Conservation (phyloP, 345 rosid species). For the Streptanthus diversifolius region DNA sequence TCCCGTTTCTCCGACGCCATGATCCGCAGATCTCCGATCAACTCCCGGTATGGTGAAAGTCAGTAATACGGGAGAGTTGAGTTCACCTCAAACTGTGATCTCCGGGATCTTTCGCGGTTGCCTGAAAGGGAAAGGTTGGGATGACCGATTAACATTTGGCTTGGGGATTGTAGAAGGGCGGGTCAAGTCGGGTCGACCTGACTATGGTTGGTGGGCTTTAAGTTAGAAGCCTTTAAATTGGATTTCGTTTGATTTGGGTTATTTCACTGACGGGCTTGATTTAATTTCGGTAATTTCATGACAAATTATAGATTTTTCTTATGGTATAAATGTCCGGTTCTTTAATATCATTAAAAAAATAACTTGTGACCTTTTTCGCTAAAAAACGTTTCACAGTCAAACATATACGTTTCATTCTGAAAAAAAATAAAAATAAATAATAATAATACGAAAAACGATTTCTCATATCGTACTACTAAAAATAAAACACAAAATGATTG, state of each 20-base stretch:
- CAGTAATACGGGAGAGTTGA: neutral
- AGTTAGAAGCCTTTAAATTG: constrained; percentile 50
- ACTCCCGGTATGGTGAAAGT: neutral
- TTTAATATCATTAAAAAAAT: no score
- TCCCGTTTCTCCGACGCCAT: constrained; percentile 23
- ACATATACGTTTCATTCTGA: no score
- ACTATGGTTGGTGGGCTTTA: constrained; percentile 49
- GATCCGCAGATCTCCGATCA: constrained; percentile 22
- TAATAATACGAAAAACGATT: no score
- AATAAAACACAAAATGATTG: neutral
- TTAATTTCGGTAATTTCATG: neutral
- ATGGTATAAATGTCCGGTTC: neutral
- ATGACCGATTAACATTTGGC: neutral
- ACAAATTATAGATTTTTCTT: neutral
- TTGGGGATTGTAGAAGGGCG: constrained; percentile 60
- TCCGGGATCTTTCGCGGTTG: constrained; percentile 56
- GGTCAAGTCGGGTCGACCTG: constrained; percentile 29
- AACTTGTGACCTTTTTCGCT: no score
- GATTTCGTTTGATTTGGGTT: constrained; percentile 43
- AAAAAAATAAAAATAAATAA: no score
- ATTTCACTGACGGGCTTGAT: constrained; percentile 51
- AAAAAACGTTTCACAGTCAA: no score
- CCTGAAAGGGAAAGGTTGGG: constrained; percentile 27
- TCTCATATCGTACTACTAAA: no score
- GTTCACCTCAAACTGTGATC: neutral